phyloP scores from a whole-genome alignment of 2,329 filamentous ascomycete genomes.

The Cladophialophora chaetospira region DNA sequence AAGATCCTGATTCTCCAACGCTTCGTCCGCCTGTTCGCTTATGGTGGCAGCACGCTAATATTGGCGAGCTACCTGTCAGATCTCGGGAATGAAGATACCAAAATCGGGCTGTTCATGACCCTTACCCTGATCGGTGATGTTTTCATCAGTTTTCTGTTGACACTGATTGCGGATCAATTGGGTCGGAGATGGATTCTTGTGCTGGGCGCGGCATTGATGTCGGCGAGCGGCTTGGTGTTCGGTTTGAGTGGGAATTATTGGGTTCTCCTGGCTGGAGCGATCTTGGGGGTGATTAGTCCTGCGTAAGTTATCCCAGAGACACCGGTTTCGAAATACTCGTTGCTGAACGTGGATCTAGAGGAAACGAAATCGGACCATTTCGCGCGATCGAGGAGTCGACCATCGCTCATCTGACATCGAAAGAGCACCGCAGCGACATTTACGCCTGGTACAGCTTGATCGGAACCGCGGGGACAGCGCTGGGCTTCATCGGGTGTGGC shows the following conservation, averaged over 20 bases:
- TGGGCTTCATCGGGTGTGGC: constrained; percentile 57
- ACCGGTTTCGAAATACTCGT: too few species aligned
- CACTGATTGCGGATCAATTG: constrained; percentile 60
- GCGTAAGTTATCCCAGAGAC: constrained; percentile 40
- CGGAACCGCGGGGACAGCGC: constrained; percentile 56
- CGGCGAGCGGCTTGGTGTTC: constrained; percentile 58
- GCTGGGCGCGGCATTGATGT: constrained; percentile 59
- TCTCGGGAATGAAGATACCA: constrained; percentile 57
- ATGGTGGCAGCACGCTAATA: constrained; percentile 62
- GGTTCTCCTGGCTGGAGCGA: constrained; percentile 58
- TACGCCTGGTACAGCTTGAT: constrained; percentile 47
- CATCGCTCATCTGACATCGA: constrained; percentile 37
- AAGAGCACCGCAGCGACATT: constrained; percentile 24
- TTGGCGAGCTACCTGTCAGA: constrained; percentile 63
- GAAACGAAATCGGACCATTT: constrained; percentile 66
- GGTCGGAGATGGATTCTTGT: constrained; percentile 57
- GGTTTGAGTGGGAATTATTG: constrained; percentile 56
- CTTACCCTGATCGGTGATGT: constrained; percentile 65
- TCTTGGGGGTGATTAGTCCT: constrained; percentile 62
- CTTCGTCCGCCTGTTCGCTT: constrained; percentile 63
- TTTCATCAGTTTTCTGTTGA: constrained; percentile 58
- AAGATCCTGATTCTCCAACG: constrained; percentile 47
- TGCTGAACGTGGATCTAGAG: constrained; percentile 41
- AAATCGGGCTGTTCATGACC: constrained; percentile 67
- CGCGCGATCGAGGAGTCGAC: constrained; percentile 60